Evolutionary conservation across 2,329 filamentous ascomycete species (phyloP), one percentile per base, ranked within the genome.

Genomic region (Bipolaris gigantea): DNA sequence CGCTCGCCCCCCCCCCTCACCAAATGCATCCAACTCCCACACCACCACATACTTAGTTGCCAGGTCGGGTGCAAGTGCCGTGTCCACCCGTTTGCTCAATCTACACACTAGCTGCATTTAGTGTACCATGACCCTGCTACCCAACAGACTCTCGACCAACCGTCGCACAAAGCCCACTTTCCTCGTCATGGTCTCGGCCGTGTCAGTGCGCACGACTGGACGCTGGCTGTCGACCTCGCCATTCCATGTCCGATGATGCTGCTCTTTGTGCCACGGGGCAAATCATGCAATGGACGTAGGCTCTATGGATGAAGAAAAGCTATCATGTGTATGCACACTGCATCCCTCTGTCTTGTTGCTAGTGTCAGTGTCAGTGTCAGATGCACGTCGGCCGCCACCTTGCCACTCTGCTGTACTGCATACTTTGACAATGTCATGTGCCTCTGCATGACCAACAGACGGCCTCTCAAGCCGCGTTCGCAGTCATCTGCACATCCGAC

Each of bases 331-430:
- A 13, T 30, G 5, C 27, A 30, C 27, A 30, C 10, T 30, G 27
- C 27, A 30, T 4, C 27, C 27, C 5, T 30, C 27, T 30, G 10
- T 13, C 27, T 11, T 30, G 27, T 30, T 11, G 10, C 27, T 30
- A 30, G 27, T 30, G 27, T 30, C 50, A 19, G 23, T 42, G 18
- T n/a, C 38, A 53, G 25, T 50, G 13, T 36, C 38, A 33, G 34
- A 40, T 57, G 57, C 62, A 59, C 52, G 52, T 63, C 62, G 60
- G 57, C 57, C 57, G 45, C 45, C 42, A 33, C 40, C 23, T 7
- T 21, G 38, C 38, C 38, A 42, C 10, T 19, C 18, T 30, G 27
- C 16, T 53, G 54, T 58, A 21, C 41, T 4, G n/a, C n/a, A n/a
- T n/a, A 62, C 50, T 13, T 49, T 50, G 34, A 48, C 47, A 48